These are phyloP conservation scores for Gracilariopsis chorda DNA, from an alignment of 23 red algal genomes.

Conservation along the genomic window DNA sequence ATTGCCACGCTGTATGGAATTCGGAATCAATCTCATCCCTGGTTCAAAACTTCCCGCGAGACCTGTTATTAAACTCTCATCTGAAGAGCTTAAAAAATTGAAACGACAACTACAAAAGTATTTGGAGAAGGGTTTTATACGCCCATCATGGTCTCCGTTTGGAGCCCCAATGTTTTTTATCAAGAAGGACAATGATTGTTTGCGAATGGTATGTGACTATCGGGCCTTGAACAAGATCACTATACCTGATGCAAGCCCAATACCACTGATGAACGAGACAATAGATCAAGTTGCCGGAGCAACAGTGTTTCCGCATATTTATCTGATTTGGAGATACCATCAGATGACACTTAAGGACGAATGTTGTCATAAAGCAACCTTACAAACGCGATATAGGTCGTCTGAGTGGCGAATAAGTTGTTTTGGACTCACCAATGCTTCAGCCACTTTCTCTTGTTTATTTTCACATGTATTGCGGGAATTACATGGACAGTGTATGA, in stretches of 20 bases:
- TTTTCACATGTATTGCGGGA: not conserved
- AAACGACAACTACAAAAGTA: not conserved
- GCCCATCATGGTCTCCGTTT: not conserved
- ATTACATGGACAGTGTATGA: not conserved
- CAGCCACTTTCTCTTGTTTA: not conserved
- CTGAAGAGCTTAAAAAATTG: not conserved
- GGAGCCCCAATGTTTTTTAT: slow-evolving; percentile 14
- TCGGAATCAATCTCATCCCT: not conserved
- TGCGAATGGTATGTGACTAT: slow-evolving; percentile 22
- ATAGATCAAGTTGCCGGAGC: slow-evolving; percentile 11
- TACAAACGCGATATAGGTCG: not conserved
- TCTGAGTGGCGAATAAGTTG: slow-evolving; percentile 3
- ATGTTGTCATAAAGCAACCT: not conserved
- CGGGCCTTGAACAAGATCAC: slow-evolving; percentile 29
- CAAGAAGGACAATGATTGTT: not conserved
- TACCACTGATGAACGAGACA: slow-evolving; percentile 22
- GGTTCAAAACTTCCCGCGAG: not conserved
- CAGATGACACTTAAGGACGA: slow-evolving; percentile 1
- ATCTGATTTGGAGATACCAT: slow-evolving; percentile 9
- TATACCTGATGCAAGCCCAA: not conserved
- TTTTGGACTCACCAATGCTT: slow-evolving; percentile 33
- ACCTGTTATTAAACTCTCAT: not conserved
- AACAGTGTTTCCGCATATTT: not conserved
- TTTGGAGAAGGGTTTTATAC: not conserved
- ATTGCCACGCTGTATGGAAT: not conserved